Base-by-base conservation (phyloP, 75 land plant genomes). In the Isoetes taiwanensis region DNA sequence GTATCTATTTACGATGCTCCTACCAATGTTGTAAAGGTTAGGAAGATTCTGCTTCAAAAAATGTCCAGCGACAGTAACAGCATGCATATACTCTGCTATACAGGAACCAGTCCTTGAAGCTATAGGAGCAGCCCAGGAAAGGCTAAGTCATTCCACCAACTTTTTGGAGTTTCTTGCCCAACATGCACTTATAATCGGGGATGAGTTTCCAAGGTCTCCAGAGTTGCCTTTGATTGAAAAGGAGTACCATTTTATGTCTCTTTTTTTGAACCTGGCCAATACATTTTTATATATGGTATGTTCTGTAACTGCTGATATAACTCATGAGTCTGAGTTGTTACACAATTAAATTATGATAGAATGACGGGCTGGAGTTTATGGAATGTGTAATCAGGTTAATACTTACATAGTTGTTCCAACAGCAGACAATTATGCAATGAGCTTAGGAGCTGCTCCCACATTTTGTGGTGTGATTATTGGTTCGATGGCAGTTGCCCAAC, bases 341-440 rank as follows among this genome's bases (percentile, higher is more conserved):
- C 2, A 1, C 10, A 1, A 19, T 12, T 20, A 40, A 58, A 48
- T 0, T 21, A 21, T 21, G n/a, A 0, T 43, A 37, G 16, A n/a
- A 2, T 11, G 30, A 30, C 8, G 2, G 14, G 23, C 12, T 54
- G 56, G 25, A 37, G 14, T 9, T 37, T 12, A 19, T 48, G 52
- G 19, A 19, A 8, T 11, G 2, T 32, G 14, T 58, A 25, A 12
- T 10, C 64, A 66, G 69, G 69, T 89, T 57, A 89, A 89, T 41
- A 82, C 96, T 41, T 90, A 90, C 42, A 82, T 90, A 23, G 70
- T 90, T 38, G 91, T 90, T 24, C 96, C 96, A 28, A 82, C 96
- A 32, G 96, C 96, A 48, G 96, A 90, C 58, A 67, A 86, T 50
- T 88, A 88, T 43, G 62, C 95, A 2, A 10, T 64, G 24, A 79